Evolutionary conservation across 768 basidiomycete species (phyloP), one percentile per base, ranked within the genome.

Genomic region (Termitomyces sp.): DNA sequence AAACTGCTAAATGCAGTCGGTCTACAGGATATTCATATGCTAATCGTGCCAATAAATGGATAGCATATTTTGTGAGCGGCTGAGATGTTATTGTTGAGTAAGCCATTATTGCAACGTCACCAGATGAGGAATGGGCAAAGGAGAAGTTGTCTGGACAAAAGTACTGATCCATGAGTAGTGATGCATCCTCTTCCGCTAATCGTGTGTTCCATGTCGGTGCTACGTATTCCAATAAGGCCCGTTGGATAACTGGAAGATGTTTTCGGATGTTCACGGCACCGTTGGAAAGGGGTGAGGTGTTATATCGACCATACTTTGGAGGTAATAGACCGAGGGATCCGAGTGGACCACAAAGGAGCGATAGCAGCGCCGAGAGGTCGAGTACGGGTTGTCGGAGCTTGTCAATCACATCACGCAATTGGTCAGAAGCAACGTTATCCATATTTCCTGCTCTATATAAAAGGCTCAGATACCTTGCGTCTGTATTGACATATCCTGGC

Each of bases 101-200:
- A 3, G 89, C 83, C 46, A 75, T 70, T 5, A 84, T 54, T 13
- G 83, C 82, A 18, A 86, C 73, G 31, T 82, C 72, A 24, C 82
- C 81, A 0, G 86, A 80, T 6, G 73, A 66, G 9, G 75, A 59
- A 9, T 75, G 75, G 2, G 84, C 72, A 62, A 79, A 83, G 15
- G 73, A 77, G 65, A 86, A 82, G 22, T 72, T 65, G 64, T 85
- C 81, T 5, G 92, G 92, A 64, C 83, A 85, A 65, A 94, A 93
- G 69, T 86, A 92, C 59, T 87, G 84, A 41, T 85, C 78, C 1
- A 84, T 62, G 18, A 92, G 69, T 2, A 68, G 52, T 13, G 70
- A 70, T 12, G 75, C 71, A 24, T 78, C 68, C 36, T 82, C 70
- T 57, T 86, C 79, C n/a, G 71, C 68, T 41, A 94, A 74, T 4